Evolutionary conservation across 495 filamentous ascomycete genomes (phyloP), one percentile per base, ranked within the genome.

Genomic region (Penicillium lagena): DNA sequence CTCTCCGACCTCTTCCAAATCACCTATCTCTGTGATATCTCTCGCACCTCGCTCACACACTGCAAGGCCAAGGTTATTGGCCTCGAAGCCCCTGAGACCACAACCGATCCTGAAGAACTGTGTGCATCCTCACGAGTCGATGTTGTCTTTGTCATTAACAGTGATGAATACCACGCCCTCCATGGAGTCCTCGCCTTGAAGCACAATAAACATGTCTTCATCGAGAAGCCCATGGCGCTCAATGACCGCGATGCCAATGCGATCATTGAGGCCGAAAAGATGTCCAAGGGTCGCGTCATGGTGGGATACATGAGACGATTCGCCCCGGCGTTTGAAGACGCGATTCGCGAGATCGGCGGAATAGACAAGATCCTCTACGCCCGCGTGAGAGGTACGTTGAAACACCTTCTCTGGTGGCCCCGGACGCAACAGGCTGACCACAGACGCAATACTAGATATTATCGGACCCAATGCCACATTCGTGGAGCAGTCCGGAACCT

Each of bases 271-370:
- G 66, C 63, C 4, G 68, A 71, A 39, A 53, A 59, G 22, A 34
- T 46, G 9, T 47, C 62, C 6, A 46, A 45, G 1, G 63, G 46
- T 8, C 59, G 44, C 17, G 55, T 75, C 9, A 66, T 77, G 45
- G 68, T 77, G 2, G 73, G 72, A 1, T 68, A 68, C 39, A 73
- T 73, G 71, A 49, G 72, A 7, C 56, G 73, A 10, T 76, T 71
- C 48, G 66, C 72, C 7, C 42, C 63, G 7, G 44, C 48, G 7
- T 73, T 71, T 48, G 27, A 63, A 6, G 56, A 68, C 14, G 60
- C 69, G 6, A 37, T 71, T 6, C 52, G 57, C 35, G 60, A 71
- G 35, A 54, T 73, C 17, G 56, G 54, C 5, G 31, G 33, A 11
- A 47, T 59, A 12, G 51, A 47, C 3, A 35, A 60, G 35, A 70